Base-by-base conservation (phyloP, 2,329 filamentous ascomycete species). In the Phialemonium atrogriseum region DNA sequence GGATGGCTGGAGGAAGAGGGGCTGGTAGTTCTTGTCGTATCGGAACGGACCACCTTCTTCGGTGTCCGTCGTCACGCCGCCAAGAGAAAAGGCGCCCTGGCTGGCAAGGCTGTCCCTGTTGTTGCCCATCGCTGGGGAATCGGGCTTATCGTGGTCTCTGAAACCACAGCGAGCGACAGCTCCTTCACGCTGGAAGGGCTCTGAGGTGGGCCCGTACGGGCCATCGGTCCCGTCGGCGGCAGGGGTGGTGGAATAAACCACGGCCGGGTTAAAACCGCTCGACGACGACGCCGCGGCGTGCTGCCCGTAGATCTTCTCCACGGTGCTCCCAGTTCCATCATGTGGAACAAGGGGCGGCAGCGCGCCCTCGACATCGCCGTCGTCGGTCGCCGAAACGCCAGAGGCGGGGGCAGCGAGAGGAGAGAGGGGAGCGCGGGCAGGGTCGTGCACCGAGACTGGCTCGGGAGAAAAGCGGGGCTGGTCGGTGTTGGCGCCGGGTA, bases 41-140 rank as follows among this genome's bases (percentile, higher is more conserved):
- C 54, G 52, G 47, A 70, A 70, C 0, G 60, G 64, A n/a, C n/a
- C n/a, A 24, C 69, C 63, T 1, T 53, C 47, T 19, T 55, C 54
- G 0, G 57, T 60, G 5, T 51, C 56, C 16, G 53, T 55, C 4
- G 48, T 50, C 22, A 37, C 24, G 8, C 41, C 44, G 5, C 34
- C 40, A 8, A 48, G 47, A 15, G 34, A 56, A 24, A 36, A 48
- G 43, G n/a, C 53, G 41, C 32, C 45, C 24, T 39, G 45, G 29
- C 39, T 47, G 13, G 31, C 33, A n/a, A 38, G 26, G 15, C 43
- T 42, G 5, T 16, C 28, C 10, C 29, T 42, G 33, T 10, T 33
- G 29, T 7, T 21, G 13, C 15, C 19, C 17, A 11, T 23, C 7
- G 18, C 26, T n/a, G n/a, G n/a, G n/a, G n/a, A n/a, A n/a, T n/a